These are phyloP conservation scores for Cryphonectria parasitica DNA, from an alignment of 2,329 filamentous ascomycete species.

Conservation along the genomic window DNA sequence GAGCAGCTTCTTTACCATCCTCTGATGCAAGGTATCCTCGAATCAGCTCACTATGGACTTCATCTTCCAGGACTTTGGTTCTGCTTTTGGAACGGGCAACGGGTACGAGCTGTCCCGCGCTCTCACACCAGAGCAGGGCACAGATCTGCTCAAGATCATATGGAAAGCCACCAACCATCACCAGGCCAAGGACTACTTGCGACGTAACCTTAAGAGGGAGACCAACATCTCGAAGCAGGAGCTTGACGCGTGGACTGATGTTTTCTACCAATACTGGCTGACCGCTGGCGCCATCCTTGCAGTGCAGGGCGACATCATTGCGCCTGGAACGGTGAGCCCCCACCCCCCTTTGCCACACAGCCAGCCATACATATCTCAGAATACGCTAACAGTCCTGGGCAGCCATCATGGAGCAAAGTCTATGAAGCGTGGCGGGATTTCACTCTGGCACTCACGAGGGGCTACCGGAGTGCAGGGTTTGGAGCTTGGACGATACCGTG, in stretches of 20 bases:
- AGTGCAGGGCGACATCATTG: conserved; percentile 57
- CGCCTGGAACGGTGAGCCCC: conserved; percentile 25
- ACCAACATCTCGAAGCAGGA: conserved; percentile 58
- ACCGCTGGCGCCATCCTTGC: conserved; percentile 74
- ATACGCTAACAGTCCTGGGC: background rate
- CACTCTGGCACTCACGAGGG: conserved; percentile 74
- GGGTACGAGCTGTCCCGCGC: conserved; percentile 76
- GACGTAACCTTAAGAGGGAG: conserved; percentile 63
- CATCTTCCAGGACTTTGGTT: conserved; percentile 73
- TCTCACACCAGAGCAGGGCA: conserved; percentile 70
- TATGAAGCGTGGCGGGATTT: conserved; percentile 91
- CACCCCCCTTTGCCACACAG: too few relatives aligned
- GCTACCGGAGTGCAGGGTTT: conserved; percentile 76
- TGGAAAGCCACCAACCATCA: conserved; percentile 71
- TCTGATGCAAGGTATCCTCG: background rate
- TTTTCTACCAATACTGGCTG: conserved; percentile 85
- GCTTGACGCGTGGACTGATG: conserved; percentile 80
- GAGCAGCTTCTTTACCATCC: background rate
- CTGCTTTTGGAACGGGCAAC: conserved; percentile 66
- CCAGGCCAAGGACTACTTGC: conserved; percentile 70
- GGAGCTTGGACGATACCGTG: conserved; percentile 92
- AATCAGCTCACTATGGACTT: conserved; percentile 64
- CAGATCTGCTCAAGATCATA: conserved; percentile 69
- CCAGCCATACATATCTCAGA: background rate
- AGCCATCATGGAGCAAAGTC: conserved; percentile 75